Percentiles rank a stretch among this genome's conserved stretches.
Evolutionary conservation across 75 land plant genomes (phyloP).

Genomic region (Chamaecyparis obtusa): DNA sequence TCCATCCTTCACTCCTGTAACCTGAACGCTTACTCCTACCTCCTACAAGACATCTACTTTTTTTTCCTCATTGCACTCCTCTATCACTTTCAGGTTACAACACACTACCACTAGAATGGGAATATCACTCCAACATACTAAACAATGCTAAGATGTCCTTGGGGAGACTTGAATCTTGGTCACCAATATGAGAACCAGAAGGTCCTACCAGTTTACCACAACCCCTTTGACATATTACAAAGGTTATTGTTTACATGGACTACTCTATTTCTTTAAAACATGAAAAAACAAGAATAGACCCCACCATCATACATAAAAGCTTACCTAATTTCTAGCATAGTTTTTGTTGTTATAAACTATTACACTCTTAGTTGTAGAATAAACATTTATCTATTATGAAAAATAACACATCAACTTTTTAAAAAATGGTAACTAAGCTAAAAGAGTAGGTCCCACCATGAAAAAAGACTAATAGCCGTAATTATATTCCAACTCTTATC

Average conservation of each 20-base stretch:
- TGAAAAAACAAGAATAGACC: not conserved
- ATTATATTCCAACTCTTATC: not conserved
- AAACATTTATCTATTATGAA: too few species aligned
- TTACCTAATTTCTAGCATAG: not conserved
- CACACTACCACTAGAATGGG: too few species aligned
- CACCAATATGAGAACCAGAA: too few species aligned
- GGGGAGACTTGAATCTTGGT: too few species aligned
- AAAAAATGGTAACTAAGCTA: not conserved
- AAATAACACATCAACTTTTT: not conserved
- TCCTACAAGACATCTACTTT: too few species aligned
- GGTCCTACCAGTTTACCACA: too few species aligned
- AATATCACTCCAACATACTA: too few species aligned
- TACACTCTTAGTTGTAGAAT: not conserved
- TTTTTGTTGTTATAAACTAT: not conserved
- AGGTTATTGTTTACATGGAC: not conserved
- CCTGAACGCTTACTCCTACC: too few species aligned
- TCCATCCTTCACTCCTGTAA: too few species aligned
- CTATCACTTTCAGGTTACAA: too few species aligned
- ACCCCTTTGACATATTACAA: not conserved
- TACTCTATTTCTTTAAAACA: not conserved
- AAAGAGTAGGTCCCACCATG: not conserved
- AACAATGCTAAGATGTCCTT: too few species aligned
- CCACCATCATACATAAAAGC: not conserved
- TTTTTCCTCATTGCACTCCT: too few species aligned
- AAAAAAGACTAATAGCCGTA: not conserved